Percentiles rank a stretch among this genome's conserved stretches.
Evolutionary conservation across 495 filamentous ascomycete species (phyloP).

Genomic region (Penicillium tannophilum): DNA sequence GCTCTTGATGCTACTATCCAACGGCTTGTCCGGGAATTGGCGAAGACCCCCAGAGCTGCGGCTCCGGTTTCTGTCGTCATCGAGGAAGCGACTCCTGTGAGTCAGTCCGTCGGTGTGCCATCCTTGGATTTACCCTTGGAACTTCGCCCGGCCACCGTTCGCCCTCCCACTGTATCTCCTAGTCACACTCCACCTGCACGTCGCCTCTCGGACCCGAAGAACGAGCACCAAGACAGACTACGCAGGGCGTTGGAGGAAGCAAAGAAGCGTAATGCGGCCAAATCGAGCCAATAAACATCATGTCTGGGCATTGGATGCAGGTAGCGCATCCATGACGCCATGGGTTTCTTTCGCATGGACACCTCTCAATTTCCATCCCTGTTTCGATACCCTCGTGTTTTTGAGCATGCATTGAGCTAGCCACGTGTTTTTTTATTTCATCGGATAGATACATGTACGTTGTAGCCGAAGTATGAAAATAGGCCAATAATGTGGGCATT

Average conservation of each 20-base stretch:
- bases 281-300: slow-evolving; percentile 21
- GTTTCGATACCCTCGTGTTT: slow-evolving; percentile 9
- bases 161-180: slow-evolving; percentile 13
- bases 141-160: slow-evolving; percentile 15
- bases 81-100: slow-evolving; percentile 1
- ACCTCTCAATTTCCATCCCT: neutral
- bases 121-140: slow-evolving; percentile 14
- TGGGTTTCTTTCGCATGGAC: slow-evolving; percentile 18
- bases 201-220: slow-evolving; percentile 25
- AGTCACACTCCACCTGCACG: slow-evolving; percentile 13
- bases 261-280: slow-evolving; percentile 52
- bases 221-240: slow-evolving; percentile 47
- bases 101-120: neutral
- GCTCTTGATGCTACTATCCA: slow-evolving; percentile 37
- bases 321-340: slow-evolving; percentile 21
- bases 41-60: slow-evolving; percentile 32
- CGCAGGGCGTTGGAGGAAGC: slow-evolving; percentile 52
- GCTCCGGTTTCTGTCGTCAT: slow-evolving; percentile 2
- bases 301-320: neutral
- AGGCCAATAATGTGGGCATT: slow-evolving; percentile 1
- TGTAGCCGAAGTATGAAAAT: neutral
- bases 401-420: neutral
- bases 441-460: neutral
- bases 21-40: slow-evolving; percentile 31
- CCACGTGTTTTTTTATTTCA: slow-evolving; percentile 3